Evolutionary conservation across 345 rosid genomes (phyloP), one percentile per base, ranked within the genome.

Genomic region (Euphorbia lathyris): DNA sequence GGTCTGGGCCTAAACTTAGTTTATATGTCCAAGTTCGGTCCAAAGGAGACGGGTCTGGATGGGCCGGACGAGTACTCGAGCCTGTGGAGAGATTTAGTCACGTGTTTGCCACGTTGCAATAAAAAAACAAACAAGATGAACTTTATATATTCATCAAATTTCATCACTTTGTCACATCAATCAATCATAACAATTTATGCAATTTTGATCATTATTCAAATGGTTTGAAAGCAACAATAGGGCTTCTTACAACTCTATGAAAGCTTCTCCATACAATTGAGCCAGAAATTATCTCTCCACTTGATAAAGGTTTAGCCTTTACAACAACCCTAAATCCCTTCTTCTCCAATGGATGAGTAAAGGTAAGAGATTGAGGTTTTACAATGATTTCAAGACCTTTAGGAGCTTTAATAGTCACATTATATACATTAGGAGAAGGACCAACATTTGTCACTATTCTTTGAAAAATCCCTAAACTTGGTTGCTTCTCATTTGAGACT

Each of bases 361-460:
- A 93, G 63, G 77, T 38, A 53, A 93, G 81, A 69, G 74, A 83
- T 79, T 7, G 63, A 0, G 98, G 97, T 72, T 62, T 78, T 53
- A 91, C 90, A 8, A 59, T 72, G 20, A 93, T 85, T 65, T 82
- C 82, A 23, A 91, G 84, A 51, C 96, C 97, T 50, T 52, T 29
- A 0, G 98, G 96, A 64, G 93, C 88, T 14, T 29, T 74, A 0
- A 89, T 75, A 5, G 84, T 86, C 47, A 81, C 97, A 29, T 86
- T 88, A 74, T 85, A 93, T 4, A 85, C 55, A 7, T 87, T 81
- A 17, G 62, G 59, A 59, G 80, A 57, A 34, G 79, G 79, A 5
- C 97, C 94, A 5, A 91, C 94, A 74, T 93, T 91, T 48, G 96
- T 93, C 23, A 93, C 97, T 43, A 78, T 85, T 76, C 97, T 75